Percentiles rank a stretch among this genome's conserved stretches.
These are phyloP conservation scores for Parasitella parasitica DNA, from an alignment of 371 early-diverging fungal genomes.

Conservation along the genomic window DNA sequence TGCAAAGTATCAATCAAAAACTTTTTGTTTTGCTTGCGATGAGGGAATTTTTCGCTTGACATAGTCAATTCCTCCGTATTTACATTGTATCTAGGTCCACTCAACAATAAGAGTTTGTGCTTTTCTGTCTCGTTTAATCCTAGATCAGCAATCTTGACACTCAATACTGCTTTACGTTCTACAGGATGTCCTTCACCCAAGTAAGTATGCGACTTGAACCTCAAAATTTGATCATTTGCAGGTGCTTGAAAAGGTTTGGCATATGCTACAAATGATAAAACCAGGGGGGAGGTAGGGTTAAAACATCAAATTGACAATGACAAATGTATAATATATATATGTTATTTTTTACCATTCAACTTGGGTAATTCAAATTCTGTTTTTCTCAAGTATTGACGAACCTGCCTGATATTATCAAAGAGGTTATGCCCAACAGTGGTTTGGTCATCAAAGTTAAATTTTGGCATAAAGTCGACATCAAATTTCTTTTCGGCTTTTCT, in stretches of 20 bases:
- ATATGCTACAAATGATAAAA: slow-evolving; percentile 35
- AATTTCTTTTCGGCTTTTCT: slow-evolving; percentile 47
- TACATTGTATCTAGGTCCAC: slow-evolving; percentile 63
- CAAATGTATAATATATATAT: neutral
- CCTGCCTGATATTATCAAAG: slow-evolving; percentile 57
- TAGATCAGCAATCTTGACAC: slow-evolving; percentile 53
- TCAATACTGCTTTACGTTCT: slow-evolving; percentile 60
- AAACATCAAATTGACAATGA: neutral
- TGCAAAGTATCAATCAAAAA: slow-evolving; percentile 62
- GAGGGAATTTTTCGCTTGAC: slow-evolving; percentile 63
- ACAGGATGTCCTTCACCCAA: slow-evolving; percentile 66
- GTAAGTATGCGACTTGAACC: slow-evolving; percentile 58
- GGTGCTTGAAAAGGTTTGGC: slow-evolving; percentile 65
- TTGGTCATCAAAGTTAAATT: slow-evolving; percentile 61
- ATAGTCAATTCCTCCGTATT: slow-evolving; percentile 51
- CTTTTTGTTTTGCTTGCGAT: slow-evolving; percentile 68
- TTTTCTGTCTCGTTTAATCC: slow-evolving; percentile 46
- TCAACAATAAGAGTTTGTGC: slow-evolving; percentile 63
- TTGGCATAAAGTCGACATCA: slow-evolving; percentile 56
- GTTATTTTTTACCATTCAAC: slow-evolving; percentile 61
- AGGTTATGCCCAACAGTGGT: slow-evolving; percentile 58
- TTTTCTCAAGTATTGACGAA: slow-evolving; percentile 66
- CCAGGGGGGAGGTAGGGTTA: slow-evolving; percentile 8
- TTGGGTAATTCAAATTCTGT: slow-evolving; percentile 66
- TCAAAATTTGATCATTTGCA: slow-evolving; percentile 48